A percentile compares a stretch with the other conserved stretches of the same genome.
These are phyloP conservation scores for Populus hybrid DNA, from an alignment of 441 rosid genomes.

Conservation along the genomic window DNA sequence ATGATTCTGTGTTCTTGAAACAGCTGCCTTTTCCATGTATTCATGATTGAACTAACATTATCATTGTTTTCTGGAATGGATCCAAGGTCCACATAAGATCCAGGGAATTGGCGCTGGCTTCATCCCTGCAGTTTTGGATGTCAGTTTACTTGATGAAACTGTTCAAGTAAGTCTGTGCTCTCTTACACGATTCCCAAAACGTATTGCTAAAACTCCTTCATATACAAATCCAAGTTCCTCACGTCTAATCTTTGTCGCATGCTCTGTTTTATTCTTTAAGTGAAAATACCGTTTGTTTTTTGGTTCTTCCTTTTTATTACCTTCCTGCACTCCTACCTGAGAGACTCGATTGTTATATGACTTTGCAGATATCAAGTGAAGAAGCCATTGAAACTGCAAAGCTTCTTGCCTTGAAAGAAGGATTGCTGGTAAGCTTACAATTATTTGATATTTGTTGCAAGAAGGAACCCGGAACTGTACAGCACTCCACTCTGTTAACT, in stretches of 20 bases:
- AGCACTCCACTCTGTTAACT: background rate
- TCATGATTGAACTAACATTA: background rate
- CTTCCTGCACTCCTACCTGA: background rate
- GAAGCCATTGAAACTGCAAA: conserved; percentile 83
- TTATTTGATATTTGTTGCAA: background rate
- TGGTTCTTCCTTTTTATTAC: background rate
- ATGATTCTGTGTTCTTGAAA: background rate
- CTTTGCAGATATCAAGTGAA: conserved; percentile 65
- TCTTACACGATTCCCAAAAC: background rate
- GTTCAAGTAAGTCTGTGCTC: conserved; percentile 41
- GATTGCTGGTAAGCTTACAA: conserved; percentile 49
- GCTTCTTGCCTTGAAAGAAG: conserved; percentile 25
- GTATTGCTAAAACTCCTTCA: background rate
- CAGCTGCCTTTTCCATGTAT: background rate
- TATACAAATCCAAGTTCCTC: background rate
- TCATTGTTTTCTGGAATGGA: conserved; percentile 1
- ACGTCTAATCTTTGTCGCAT: background rate
- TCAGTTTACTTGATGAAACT: conserved; percentile 45
- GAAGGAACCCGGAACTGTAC: background rate
- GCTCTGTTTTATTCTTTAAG: background rate
- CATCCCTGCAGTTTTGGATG: conserved; percentile 56
- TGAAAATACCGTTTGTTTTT: background rate
- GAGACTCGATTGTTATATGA: background rate
- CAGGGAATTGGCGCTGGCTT: conserved; percentile 65
- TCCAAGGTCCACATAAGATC: conserved; percentile 18